A percentile compares a stretch with the other conserved stretches of the same genome.
phyloP scores from a whole-genome alignment of 495 filamentous ascomycete genomes.

The Stereocaulon alpinum region DNA sequence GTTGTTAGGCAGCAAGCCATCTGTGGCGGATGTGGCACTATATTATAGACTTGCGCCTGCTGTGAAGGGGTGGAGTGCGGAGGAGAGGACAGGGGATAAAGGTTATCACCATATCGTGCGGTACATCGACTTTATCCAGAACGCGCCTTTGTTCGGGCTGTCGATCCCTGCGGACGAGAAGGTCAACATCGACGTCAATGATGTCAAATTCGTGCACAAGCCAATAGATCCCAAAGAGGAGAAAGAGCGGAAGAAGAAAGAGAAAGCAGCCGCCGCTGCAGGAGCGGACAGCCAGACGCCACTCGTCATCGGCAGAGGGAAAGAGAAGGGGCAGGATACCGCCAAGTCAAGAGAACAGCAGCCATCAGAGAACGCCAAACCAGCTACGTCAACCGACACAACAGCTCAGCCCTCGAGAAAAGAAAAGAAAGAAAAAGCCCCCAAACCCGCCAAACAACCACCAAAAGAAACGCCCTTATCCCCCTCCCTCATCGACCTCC shows the following conservation, averaged over 20 bases:
- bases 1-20: conserved; percentile 80
- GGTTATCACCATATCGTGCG: conserved; percentile 89
- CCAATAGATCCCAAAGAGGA: conserved; percentile 75
- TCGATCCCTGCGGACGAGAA: conserved; percentile 64
- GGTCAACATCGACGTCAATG: conserved; percentile 64
- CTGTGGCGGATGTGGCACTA: conserved; percentile 76
- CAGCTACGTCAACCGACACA: conserved; percentile 31
- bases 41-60: conserved; percentile 72
- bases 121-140: conserved; percentile 89
- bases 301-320: conserved; percentile 36
- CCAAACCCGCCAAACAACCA: conserved; percentile 55
- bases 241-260: conserved; percentile 81
- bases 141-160: conserved; percentile 66
- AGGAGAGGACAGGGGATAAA: conserved; percentile 83
- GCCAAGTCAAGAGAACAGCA: conserved; percentile 30
- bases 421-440: conserved; percentile 72
- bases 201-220: conserved; percentile 73
- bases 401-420: conserved; percentile 44
- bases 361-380: conserved; percentile 29
- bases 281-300: conserved; percentile 31
- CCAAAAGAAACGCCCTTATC: conserved; percentile 60
- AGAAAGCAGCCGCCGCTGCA: conserved; percentile 57
- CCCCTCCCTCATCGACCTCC: conserved; percentile 81
- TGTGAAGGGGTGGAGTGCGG: conserved; percentile 69
- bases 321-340: conserved; percentile 35